Conservation (phyloP, 129 eudicot genomes). For the Chrysanthemum lavandulifolium region DNA sequence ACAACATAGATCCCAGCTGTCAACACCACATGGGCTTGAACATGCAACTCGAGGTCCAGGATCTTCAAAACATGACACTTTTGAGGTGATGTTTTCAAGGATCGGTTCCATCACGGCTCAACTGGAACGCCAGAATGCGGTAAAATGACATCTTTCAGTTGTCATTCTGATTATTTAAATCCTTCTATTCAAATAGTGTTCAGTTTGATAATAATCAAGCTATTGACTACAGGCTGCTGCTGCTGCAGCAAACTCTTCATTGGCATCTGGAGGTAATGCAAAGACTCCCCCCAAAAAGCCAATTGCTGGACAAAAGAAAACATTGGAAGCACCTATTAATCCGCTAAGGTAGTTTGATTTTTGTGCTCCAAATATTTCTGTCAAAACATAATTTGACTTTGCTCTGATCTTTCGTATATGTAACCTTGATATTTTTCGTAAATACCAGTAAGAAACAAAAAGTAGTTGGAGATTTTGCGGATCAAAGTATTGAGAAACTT, state of each 20-base stretch:
- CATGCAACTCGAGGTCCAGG: constrained; percentile 41
- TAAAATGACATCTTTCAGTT: constrained; percentile 5
- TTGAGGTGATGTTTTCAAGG: constrained; percentile 51
- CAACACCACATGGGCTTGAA: constrained; percentile 16
- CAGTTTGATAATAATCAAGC: constrained; percentile 23
- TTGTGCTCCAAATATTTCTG: constrained; percentile 2
- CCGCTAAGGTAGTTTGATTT: constrained; percentile 56
- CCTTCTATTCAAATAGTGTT: background rate
- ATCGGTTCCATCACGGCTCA: constrained; percentile 51
- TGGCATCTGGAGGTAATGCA: constrained; percentile 44
- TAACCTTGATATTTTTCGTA: background rate
- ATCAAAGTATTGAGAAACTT: constrained; percentile 94
- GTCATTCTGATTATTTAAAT: background rate
- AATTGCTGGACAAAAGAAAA: constrained; percentile 59
- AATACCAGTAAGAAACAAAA: constrained; percentile 81
- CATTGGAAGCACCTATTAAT: constrained; percentile 63
- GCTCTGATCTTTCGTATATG: background rate
- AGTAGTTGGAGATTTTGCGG: constrained; percentile 56
- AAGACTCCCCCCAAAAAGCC: constrained; percentile 67
- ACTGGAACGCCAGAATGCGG: constrained; percentile 37
- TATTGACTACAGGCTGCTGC: constrained; percentile 35
- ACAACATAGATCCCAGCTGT: constrained; percentile 44
- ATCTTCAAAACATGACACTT: constrained; percentile 45
- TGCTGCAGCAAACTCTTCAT: constrained; percentile 39
- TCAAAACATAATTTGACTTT: background rate